These are phyloP conservation scores for Trichosporon ovoides DNA, from an alignment of 1,284 basidiomycete genomes.

Conservation along the genomic window DNA sequence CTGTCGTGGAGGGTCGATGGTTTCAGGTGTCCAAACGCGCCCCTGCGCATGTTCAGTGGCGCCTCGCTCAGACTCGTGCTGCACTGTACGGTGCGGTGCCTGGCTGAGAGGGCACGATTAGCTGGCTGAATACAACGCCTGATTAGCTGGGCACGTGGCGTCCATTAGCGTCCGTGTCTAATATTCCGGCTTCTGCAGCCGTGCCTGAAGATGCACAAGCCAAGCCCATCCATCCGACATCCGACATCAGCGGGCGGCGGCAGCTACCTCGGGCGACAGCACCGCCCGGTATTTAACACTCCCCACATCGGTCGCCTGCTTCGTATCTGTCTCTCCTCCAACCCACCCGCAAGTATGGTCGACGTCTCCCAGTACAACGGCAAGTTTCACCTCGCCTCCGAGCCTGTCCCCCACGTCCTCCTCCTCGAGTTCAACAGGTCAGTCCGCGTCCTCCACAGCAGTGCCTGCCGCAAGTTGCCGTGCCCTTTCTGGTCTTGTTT, in stretches of 20 bases:
- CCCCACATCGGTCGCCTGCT: too few species aligned
- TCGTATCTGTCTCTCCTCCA: background rate
- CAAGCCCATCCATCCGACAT: background rate
- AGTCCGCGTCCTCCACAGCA: background rate
- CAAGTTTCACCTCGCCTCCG: slow-evolving; percentile 32
- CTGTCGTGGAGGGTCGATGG: background rate
- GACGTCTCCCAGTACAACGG: slow-evolving; percentile 23
- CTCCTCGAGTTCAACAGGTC: slow-evolving; percentile 48
- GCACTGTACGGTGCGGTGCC: too few species aligned
- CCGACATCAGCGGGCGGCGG: too few species aligned
- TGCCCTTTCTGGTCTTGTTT: too few species aligned
- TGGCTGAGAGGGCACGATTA: background rate
- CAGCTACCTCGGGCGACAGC: too few species aligned
- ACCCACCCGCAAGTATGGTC: slow-evolving; percentile 1
- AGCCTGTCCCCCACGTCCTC: slow-evolving; percentile 36
- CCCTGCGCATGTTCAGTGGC: too few species aligned
- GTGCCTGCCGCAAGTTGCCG: too few species aligned
- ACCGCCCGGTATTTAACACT: too few species aligned
- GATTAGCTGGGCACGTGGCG: too few species aligned
- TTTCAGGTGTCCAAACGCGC: background rate
- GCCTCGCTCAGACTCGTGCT: too few species aligned
- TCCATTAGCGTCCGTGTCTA: background rate
- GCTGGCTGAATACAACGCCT: too few species aligned
- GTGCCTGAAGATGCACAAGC: too few species aligned
- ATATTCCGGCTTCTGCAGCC: background rate